Evolutionary conservation across 1,139 yeast species (phyloP), one percentile per base, ranked within the genome.

Genomic region (Geotrichum restrictum): DNA sequence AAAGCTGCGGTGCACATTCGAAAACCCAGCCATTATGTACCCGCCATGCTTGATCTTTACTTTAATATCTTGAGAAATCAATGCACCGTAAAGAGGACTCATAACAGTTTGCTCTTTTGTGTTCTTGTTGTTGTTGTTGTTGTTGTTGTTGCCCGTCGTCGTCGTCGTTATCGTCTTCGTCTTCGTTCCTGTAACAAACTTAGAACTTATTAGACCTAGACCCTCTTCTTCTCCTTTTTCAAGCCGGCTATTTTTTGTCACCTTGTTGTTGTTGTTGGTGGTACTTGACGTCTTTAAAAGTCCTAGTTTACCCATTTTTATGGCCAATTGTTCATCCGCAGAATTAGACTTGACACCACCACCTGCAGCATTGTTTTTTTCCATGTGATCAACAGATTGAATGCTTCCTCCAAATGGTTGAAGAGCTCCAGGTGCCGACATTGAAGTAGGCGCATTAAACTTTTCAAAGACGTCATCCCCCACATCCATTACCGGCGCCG

Each of bases 41-140:
- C 88, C 88, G 0, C 85, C 84, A 14, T 79, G 72, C 56, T 79
- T 72, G 54, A 77, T 69, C 57, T 72, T 77, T 13, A 81, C 70
- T 27, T 77, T 54, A 59, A 53, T 39, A 19, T 50, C 56, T 8
- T 24, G 29, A 8, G 18, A 39, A 48, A 38, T 5, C 22, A 11
- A 18, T 47, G 38, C 18, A 11, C 42, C 8, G 18, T 27, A 34
- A 37, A 19, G 14, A 21, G 22, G 27, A 19, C 38, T 39, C 19
- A 16, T 38, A 10, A 40, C 40, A 1, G 18, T 48, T 36, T 16
- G 34, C 18, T 21, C 31, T 24, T 41, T 37, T 16, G 33, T 42
- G 13, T 19, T 31, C 38, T n/a, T 11, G 22, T 16, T 29, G 11
- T 29, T 41, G 13, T 41, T 41, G 14, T 42, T 37, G 13, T 11